A percentile compares a stretch with the other conserved stretches of the same genome.
phyloP scores from a whole-genome alignment of 208 protist genomes.

The Giardia duodenalis region DNA sequence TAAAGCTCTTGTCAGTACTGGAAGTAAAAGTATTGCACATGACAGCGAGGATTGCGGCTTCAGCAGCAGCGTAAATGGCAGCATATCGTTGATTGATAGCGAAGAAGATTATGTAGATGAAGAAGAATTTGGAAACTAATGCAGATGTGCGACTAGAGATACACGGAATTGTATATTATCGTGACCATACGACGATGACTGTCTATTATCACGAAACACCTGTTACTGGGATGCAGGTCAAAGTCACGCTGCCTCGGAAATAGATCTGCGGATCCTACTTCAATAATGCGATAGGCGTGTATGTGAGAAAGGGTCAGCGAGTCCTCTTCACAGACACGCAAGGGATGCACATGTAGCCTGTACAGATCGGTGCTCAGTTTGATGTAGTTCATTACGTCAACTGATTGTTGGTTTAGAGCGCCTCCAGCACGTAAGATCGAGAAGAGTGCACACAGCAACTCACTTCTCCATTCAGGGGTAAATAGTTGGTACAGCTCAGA shows the following conservation, averaged over 20 bases:
- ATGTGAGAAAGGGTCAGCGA: not conserved
- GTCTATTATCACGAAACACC: not conserved
- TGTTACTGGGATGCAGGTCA: not conserved
- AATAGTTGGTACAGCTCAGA: not conserved
- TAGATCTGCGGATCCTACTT: not conserved
- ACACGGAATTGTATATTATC: not conserved
- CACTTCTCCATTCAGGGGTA: not conserved
- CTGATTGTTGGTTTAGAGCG: not conserved
- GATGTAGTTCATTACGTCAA: not conserved
- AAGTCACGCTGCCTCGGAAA: not conserved
- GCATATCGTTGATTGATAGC: too few species aligned
- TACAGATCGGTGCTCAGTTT: not conserved
- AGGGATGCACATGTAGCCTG: not conserved
- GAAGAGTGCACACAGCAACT: not conserved
- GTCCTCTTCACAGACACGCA: not conserved
- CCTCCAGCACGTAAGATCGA: not conserved
- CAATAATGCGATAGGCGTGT: not conserved
- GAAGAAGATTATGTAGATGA: too few species aligned
- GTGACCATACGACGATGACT: not conserved
- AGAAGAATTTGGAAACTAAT: not conserved
- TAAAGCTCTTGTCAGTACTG: not conserved
- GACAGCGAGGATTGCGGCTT: not conserved
- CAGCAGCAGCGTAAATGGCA: too few species aligned
- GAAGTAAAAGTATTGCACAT: not conserved
- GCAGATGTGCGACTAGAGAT: not conserved